These are phyloP conservation scores for Trametes cingulata DNA, from an alignment of 768 basidiomycete genomes.

Conservation along the genomic window DNA sequence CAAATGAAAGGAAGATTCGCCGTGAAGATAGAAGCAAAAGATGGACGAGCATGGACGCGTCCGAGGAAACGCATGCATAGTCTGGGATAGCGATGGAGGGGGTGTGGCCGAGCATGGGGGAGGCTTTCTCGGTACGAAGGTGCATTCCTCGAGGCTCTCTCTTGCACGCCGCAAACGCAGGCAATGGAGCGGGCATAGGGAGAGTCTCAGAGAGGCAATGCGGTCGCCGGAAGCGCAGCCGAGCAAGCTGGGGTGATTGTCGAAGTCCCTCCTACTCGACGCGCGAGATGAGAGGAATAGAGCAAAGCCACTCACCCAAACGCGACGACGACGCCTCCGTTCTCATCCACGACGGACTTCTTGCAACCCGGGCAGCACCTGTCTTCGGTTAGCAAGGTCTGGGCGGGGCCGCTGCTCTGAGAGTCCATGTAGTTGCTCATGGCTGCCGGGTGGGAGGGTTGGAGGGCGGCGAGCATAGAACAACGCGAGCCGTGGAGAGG, in stretches of 20 bases:
- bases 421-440: conserved; percentile 18
- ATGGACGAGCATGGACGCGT: neutral
- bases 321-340: conserved; percentile 88
- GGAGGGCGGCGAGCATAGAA: conserved; percentile 20
- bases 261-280: neutral
- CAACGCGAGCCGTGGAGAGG: neutral
- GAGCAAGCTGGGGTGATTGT: neutral
- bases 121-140: no score
- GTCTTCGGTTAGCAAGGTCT: conserved; percentile 42
- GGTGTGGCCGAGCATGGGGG: neutral
- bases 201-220: neutral
- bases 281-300: conserved; percentile 4
- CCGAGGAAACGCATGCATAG: neutral
- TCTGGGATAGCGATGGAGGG: neutral
- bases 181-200: no score
- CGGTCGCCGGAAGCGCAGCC: neutral
- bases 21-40: neutral
- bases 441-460: neutral
- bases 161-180: neutral
- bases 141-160: neutral
- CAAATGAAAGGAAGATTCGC: neutral
- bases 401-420: conserved; percentile 22
- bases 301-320: conserved; percentile 74
- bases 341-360: conserved; percentile 74
- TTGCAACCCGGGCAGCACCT: conserved; percentile 83